Conservation (phyloP, 345 rosid genomes). For the Linum trigynum region DNA sequence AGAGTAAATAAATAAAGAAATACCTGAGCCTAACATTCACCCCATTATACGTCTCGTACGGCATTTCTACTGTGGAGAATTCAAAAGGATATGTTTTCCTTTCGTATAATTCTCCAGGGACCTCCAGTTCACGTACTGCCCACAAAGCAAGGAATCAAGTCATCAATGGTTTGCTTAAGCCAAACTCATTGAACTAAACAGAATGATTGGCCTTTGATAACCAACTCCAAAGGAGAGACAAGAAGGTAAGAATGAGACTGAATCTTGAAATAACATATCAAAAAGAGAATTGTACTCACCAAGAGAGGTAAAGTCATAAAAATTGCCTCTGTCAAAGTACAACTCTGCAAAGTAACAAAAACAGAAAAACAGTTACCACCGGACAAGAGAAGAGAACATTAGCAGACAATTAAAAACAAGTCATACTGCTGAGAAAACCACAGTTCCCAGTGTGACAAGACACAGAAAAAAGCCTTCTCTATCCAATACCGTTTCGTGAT, state of each 20-base stretch:
- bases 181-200: background rate
- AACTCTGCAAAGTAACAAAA: constrained; percentile 49
- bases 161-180: background rate
- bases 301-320: constrained; percentile 91
- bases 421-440: no score
- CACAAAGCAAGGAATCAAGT: constrained; percentile 11
- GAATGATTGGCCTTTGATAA: background rate
- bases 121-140: constrained; percentile 92
- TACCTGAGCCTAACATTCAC: constrained; percentile 95
- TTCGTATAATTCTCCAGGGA: constrained; percentile 93
- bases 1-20: constrained; percentile 11
- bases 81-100: constrained; percentile 82
- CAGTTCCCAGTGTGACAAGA: no score
- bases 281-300: constrained; percentile 41
- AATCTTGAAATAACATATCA: background rate
- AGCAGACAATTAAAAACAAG: background rate
- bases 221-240: background rate
- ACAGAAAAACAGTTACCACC: no score
- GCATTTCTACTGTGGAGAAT: constrained; percentile 94
- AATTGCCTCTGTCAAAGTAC: constrained; percentile 90
- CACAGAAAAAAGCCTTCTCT: no score
- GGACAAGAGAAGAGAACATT: background rate
- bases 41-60: constrained; percentile 85
- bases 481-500: no score
- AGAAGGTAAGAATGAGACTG: background rate